These are phyloP conservation scores for Ensete glaucum DNA, from an alignment of 176 grass and related monocot genomes.

Conservation along the genomic window DNA sequence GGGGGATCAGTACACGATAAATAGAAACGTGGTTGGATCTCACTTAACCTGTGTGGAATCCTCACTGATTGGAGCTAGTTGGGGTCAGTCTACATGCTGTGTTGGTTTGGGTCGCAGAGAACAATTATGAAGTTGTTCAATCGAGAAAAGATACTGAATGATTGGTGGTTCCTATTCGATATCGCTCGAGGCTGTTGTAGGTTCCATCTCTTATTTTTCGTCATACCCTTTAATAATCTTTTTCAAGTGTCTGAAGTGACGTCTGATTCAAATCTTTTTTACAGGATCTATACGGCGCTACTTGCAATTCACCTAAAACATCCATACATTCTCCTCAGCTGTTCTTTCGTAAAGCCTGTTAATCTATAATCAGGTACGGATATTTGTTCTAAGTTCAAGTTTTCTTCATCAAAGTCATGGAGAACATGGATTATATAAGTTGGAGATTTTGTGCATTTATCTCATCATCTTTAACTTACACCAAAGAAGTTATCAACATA, in stretches of 20 bases:
- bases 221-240: neutral
- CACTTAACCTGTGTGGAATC: too few relatives aligned
- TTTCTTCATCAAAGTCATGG: neutral
- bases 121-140: too few relatives aligned
- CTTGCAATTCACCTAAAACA: too few relatives aligned
- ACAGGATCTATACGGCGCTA: slow-evolving; percentile 50
- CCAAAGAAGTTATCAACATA: too few relatives aligned
- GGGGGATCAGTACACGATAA: too few relatives aligned
- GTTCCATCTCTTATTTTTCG: neutral
- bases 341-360: slow-evolving; percentile 66
- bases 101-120: too few relatives aligned
- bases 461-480: too few relatives aligned
- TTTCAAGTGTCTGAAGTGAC: neutral
- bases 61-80: too few relatives aligned
- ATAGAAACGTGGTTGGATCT: too few relatives aligned
- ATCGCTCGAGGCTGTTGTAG: neutral
- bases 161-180: neutral
- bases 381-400: neutral
- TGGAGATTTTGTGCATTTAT: too few relatives aligned
- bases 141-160: too few relatives aligned
- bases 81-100: too few relatives aligned
- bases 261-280: neutral
- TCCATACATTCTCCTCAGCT: slow-evolving; percentile 38
- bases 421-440: neutral
- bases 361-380: slow-evolving; percentile 62